Percentiles rank a stretch among this genome's conserved stretches.
These are phyloP conservation scores for Nitzschia palea DNA, from an alignment of 108 stramenopile species.

Conservation along the genomic window DNA sequence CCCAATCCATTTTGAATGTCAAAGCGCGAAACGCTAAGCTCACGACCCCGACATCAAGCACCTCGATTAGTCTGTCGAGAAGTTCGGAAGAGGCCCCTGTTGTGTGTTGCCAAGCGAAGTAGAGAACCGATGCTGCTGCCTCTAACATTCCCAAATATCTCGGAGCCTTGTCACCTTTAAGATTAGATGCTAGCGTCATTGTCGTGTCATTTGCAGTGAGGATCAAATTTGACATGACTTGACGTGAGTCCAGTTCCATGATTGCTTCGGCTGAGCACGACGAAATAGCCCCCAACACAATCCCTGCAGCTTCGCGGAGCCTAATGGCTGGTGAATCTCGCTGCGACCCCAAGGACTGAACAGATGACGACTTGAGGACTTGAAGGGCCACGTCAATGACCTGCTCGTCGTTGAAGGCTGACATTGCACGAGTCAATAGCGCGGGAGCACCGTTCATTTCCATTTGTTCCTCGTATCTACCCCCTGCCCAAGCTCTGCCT, in stretches of 20 bases:
- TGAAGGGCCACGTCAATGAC: slow-evolving; percentile 40
- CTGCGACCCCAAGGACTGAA: slow-evolving; percentile 53
- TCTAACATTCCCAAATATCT: slow-evolving; percentile 70
- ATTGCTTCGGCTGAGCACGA: slow-evolving; percentile 67
- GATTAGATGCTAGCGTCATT: slow-evolving; percentile 47
- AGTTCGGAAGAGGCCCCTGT: slow-evolving; percentile 48
- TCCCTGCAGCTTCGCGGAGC: slow-evolving; percentile 68
- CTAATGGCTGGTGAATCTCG: slow-evolving; percentile 61
- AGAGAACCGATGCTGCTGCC: slow-evolving; percentile 55
- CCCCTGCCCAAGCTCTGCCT: slow-evolving; percentile 44
- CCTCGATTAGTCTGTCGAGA: slow-evolving; percentile 64
- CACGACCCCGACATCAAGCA: slow-evolving; percentile 72
- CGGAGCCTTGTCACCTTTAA: slow-evolving; percentile 71
- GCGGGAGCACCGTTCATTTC: slow-evolving; percentile 32
- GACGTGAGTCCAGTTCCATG: slow-evolving; percentile 58
- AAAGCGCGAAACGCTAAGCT: slow-evolving; percentile 53
- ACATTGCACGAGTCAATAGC: slow-evolving; percentile 38
- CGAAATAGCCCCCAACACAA: slow-evolving; percentile 56
- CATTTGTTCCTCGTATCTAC: slow-evolving; percentile 52
- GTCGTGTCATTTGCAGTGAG: slow-evolving; percentile 50
- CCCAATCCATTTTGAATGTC: slow-evolving; percentile 63
- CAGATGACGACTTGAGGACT: slow-evolving; percentile 46
- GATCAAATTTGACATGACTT: slow-evolving; percentile 53
- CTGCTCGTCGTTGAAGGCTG: slow-evolving; percentile 44
- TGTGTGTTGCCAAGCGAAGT: slow-evolving; percentile 60